Percentiles rank a stretch among this genome's conserved stretches.
Conservation (phyloP, 2,329 filamentous ascomycete species). For the Pseudogymnoascus sp. region DNA sequence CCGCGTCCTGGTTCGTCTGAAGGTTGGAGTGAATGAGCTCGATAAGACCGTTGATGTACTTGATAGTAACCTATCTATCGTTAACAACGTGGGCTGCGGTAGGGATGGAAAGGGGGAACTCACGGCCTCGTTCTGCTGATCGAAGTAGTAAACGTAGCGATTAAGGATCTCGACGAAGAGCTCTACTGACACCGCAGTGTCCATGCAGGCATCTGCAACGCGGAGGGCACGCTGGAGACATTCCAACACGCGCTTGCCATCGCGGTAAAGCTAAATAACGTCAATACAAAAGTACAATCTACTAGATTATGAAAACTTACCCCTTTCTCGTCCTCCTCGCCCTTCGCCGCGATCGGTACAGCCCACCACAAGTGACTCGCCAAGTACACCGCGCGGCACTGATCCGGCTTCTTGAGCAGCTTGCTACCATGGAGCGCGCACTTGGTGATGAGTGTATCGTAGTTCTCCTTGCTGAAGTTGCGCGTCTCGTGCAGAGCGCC, state of each 20-base stretch:
- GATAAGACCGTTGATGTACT: constrained; percentile 95
- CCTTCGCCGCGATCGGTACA: constrained; percentile 67
- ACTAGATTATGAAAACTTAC: constrained; percentile 41
- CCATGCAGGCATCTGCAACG: constrained; percentile 98
- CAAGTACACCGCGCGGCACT: constrained; percentile 92
- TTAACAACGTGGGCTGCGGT: constrained; percentile 16
- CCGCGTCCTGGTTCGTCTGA: constrained; percentile 71
- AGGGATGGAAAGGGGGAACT: constrained; percentile 24
- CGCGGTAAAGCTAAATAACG: constrained; percentile 70
- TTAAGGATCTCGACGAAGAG: constrained; percentile 98
- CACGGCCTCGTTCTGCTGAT: constrained; percentile 95
- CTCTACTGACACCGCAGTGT: constrained; percentile 92
- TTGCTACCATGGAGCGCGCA: constrained; percentile 95
- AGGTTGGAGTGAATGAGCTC: constrained; percentile 97
- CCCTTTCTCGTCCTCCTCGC: constrained; percentile 72
- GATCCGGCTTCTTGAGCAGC: constrained; percentile 92
- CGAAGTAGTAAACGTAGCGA: constrained; percentile 98
- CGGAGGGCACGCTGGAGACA: constrained; percentile 91
- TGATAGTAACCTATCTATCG: constrained; percentile 64
- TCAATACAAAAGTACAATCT: constrained; percentile 17
- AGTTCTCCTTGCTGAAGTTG: constrained; percentile 93
- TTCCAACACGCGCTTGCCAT: constrained; percentile 93
- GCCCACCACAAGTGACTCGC: constrained; percentile 98
- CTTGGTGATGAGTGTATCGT: constrained; percentile 97
- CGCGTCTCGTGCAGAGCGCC: constrained; percentile 80